A percentile compares a stretch with the other conserved stretches of the same genome.
phyloP scores from a whole-genome alignment of 768 basidiomycete genomes.

The Naganishia vaughanmartiniae region DNA sequence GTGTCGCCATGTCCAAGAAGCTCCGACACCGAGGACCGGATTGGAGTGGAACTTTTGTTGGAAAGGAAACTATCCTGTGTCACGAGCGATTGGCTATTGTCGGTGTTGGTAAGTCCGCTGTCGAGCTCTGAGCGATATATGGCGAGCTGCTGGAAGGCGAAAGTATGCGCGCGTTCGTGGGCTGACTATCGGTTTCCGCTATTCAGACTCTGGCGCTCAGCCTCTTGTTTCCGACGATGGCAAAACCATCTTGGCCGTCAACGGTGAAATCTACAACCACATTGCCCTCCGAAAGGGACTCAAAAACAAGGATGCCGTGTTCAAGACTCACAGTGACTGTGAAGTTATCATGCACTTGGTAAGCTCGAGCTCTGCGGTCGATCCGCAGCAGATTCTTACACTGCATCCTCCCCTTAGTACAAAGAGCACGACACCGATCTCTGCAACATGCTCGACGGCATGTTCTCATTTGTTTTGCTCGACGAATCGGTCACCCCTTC shows the following conservation, averaged over 20 bases:
- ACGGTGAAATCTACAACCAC: constrained; percentile 99
- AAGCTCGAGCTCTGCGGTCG: constrained; percentile 36
- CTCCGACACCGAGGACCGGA: constrained; percentile 94
- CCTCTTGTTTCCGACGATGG: constrained; percentile 84
- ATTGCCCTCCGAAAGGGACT: constrained; percentile 69
- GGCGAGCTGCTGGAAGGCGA: constrained; percentile 4
- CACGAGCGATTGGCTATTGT: constrained; percentile 97
- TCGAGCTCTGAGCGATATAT: not conserved
- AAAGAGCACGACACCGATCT: constrained; percentile 72
- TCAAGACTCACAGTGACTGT: constrained; percentile 98
- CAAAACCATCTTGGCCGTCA: constrained; percentile 80
- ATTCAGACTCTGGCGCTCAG: constrained; percentile 88
- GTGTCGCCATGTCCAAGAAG: constrained; percentile 81
- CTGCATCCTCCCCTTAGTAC: constrained; percentile 61
- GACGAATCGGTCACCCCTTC: constrained; percentile 88
- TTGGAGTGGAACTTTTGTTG: constrained; percentile 94
- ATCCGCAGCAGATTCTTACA: not conserved
- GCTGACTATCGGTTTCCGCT: constrained; percentile 40
- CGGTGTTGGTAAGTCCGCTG: constrained; percentile 71
- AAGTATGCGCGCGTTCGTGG: not conserved
- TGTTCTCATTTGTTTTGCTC: constrained; percentile 96
- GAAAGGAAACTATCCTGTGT: constrained; percentile 74
- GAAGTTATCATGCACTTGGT: constrained; percentile 94
- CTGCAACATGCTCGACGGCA: constrained; percentile 83
- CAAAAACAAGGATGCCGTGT: constrained; percentile 63